These are phyloP conservation scores for Acer saccharum DNA, from an alignment of 345 rosid genomes.

Conservation along the genomic window DNA sequence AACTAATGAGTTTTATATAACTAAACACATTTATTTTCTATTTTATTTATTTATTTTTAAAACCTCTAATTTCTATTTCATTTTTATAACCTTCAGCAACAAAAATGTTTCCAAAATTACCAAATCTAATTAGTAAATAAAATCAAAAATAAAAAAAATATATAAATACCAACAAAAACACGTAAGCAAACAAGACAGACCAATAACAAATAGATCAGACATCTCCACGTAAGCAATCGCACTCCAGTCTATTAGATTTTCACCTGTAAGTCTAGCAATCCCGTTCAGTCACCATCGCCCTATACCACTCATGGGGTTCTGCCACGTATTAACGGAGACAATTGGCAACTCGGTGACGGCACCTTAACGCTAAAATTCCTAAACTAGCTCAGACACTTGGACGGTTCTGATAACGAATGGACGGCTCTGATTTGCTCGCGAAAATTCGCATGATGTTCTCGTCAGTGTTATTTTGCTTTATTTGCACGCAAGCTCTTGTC, in stretches of 20 bases:
- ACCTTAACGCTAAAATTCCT: constrained; percentile 18
- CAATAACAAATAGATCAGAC: constrained; percentile 1
- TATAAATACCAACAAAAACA: background rate
- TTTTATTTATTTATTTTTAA: no score
- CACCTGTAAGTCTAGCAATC: constrained; percentile 9
- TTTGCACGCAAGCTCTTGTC: constrained; percentile 31
- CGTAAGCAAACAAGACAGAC: constrained; percentile 1
- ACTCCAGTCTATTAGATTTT: background rate
- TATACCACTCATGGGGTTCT: constrained; percentile 28
- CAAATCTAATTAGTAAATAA: background rate
- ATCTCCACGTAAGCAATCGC: background rate
- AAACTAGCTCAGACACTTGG: background rate
- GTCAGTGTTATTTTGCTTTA: constrained; percentile 22
- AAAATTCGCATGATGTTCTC: constrained; percentile 19
- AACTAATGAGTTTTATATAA: background rate
- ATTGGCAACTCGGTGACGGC: constrained; percentile 27
- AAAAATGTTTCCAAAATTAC: background rate
- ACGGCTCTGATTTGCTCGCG: constrained; percentile 19
- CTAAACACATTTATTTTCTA: no score
- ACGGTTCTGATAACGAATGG: no score
- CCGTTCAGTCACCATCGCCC: background rate
- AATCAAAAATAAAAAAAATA: background rate
- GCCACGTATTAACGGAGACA: constrained; percentile 35
- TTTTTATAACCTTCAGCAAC: background rate
- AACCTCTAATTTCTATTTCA: background rate